phyloP scores from a whole-genome alignment of 768 basidiomycete species.

The Gloeopeniophorella convolvens region DNA sequence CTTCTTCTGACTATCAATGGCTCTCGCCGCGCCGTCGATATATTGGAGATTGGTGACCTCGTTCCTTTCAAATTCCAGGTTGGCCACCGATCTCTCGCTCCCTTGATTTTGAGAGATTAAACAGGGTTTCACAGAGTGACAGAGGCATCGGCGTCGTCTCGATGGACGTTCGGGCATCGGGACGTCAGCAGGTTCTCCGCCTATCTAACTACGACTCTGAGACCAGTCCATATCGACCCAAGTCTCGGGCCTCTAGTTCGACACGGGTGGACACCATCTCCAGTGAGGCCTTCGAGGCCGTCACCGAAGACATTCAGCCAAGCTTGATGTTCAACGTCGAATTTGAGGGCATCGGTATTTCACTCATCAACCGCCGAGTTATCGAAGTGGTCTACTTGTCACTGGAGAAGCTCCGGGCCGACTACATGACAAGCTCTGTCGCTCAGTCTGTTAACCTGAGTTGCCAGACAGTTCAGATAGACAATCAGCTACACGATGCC shows the following conservation, averaged over 20 bases:
- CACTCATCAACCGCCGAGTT: constrained; percentile 80
- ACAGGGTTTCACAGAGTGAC: constrained; percentile 34
- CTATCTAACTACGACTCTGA: constrained; percentile 86
- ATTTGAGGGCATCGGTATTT: constrained; percentile 87
- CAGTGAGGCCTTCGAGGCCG: constrained; percentile 78
- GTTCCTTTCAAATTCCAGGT: constrained; percentile 85
- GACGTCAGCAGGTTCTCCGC: constrained; percentile 73
- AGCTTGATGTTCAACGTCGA: constrained; percentile 64
- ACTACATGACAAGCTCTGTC: constrained; percentile 72
- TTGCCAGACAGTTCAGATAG: constrained; percentile 86
- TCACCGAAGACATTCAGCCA: constrained; percentile 65
- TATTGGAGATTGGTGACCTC: constrained; percentile 93
- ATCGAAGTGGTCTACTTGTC: constrained; percentile 88
- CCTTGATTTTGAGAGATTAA: not conserved
- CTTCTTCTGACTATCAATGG: constrained; percentile 59
- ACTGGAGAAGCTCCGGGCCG: constrained; percentile 69
- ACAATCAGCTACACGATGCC: constrained; percentile 97
- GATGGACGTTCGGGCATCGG: constrained; percentile 88
- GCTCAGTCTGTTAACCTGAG: constrained; percentile 77
- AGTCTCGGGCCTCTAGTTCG: constrained; percentile 41
- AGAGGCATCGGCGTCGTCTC: constrained; percentile 65
- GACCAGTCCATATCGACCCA: constrained; percentile 82
- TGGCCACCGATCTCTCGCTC: constrained; percentile 23
- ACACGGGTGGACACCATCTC: constrained; percentile 64
- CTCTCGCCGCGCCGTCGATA: constrained; percentile 65